Evolutionary conservation across 1,284 basidiomycete species (phyloP).

Genomic region (Apiotrichum domesticum): DNA sequence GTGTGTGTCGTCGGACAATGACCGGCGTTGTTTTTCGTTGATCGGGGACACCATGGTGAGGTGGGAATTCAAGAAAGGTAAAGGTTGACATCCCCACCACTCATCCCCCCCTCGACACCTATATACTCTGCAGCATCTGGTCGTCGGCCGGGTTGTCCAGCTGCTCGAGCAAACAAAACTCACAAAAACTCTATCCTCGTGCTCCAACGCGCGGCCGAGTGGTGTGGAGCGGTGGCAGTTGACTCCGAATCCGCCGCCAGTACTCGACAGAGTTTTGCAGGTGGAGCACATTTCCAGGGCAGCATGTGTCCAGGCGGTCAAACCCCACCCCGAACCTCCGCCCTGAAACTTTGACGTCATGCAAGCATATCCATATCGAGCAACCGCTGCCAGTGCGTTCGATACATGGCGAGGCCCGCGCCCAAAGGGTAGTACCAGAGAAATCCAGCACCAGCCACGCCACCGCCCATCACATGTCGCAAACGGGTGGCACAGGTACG

Average conservation of each 20-base stretch:
- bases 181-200: no score
- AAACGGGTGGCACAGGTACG: no score
- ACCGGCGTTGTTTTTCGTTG: background rate
- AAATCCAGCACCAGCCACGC: no score
- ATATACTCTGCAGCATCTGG: background rate
- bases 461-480: no score
- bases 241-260: background rate
- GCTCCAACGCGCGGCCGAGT: background rate
- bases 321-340: background rate
- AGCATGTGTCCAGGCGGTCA: background rate
- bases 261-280: no score
- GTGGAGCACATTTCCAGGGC: no score
- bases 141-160: no score
- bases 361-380: background rate
- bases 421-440: background rate
- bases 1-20: no score
- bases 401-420: no score
- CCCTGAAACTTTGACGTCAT: conserved; percentile 4
- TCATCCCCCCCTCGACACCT: background rate
- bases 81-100: background rate
- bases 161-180: background rate
- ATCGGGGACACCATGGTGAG: background rate
- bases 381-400: background rate
- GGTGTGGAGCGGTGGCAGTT: background rate
- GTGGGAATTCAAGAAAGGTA: background rate